Conservation (phyloP, 148 eudicot genomes). For the Salicornia ramosissima region DNA sequence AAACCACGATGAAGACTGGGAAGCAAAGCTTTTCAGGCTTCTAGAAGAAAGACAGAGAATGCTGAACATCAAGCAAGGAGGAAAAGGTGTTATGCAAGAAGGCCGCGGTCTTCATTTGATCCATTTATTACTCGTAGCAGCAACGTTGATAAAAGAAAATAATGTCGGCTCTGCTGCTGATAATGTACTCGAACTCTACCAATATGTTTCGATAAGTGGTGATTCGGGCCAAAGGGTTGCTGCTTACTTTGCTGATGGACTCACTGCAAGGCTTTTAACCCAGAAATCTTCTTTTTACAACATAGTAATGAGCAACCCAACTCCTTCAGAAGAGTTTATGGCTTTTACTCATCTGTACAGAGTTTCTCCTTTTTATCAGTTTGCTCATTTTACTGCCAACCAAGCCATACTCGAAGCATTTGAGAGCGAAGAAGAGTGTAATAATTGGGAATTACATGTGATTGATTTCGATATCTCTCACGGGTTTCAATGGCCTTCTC, state of each 20-base stretch:
- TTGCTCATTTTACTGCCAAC: conserved; percentile 87
- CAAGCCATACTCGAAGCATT: conserved; percentile 77
- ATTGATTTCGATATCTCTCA: conserved; percentile 63
- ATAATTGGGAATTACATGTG: conserved; percentile 42
- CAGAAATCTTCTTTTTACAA: conserved; percentile 46
- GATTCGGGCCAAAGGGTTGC: conserved; percentile 67
- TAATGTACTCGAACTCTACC: conserved; percentile 48
- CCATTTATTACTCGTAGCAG: conserved; percentile 53
- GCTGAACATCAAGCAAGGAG: conserved; percentile 31
- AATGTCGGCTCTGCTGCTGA: conserved; percentile 38
- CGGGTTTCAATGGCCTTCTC: conserved; percentile 93
- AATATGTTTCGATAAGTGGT: conserved; percentile 44
- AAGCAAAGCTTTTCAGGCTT: conserved; percentile 46
- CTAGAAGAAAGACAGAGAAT: conserved; percentile 50
- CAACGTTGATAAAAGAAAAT: conserved; percentile 47
- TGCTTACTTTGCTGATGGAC: conserved; percentile 70
- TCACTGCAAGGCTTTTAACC: conserved; percentile 53
- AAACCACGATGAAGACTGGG: conserved; percentile 25
- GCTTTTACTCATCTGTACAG: conserved; percentile 57
- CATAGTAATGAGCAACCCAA: conserved; percentile 53
- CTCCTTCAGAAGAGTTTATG: conserved; percentile 50
- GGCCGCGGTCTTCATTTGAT: conserved; percentile 56
- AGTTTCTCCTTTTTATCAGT: conserved; percentile 65
- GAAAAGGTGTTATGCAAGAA: conserved; percentile 26
- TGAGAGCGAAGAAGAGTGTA: conserved; percentile 42